Evolutionary conservation across 2,329 filamentous ascomycete genomes (phyloP).

Genomic region (Ceratocystiopsis brevicomis): DNA sequence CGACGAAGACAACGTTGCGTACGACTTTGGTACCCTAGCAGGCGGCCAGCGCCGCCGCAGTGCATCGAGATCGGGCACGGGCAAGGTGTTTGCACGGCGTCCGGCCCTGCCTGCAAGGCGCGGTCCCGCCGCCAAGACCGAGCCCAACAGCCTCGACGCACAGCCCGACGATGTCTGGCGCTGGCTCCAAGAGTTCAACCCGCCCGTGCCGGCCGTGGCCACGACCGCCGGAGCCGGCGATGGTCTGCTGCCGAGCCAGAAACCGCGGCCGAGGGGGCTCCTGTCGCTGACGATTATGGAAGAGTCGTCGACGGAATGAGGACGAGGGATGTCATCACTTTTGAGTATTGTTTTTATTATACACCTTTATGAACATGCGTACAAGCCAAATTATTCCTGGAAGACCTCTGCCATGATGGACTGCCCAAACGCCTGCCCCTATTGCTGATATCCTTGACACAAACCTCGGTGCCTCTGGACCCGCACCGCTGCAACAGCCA

Average conservation of each 20-base stretch:
- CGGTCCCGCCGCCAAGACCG: background rate
- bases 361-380: background rate
- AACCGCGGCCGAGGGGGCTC: background rate
- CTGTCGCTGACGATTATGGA: conserved; percentile 7
- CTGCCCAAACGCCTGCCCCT: too few species aligned
- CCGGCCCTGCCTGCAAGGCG: too few species aligned
- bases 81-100: background rate
- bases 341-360: background rate
- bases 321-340: background rate
- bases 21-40: too few species aligned
- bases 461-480: too few species aligned
- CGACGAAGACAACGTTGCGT: conserved; percentile 2
- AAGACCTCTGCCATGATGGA: too few species aligned
- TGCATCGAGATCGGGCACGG: too few species aligned
- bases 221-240: background rate
- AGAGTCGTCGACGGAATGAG: conserved; percentile 6
- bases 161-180: conserved; percentile 8
- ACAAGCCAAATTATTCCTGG: background rate
- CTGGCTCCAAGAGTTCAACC: conserved; percentile 9
- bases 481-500: too few species aligned
- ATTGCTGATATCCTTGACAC: too few species aligned
- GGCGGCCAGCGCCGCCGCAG: too few species aligned
- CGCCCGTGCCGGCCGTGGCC: background rate
- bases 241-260: background rate
- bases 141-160: background rate